Evolutionary conservation across 2,329 filamentous ascomycete species (phyloP), one percentile per base, ranked within the genome.

Genomic region (Phoma sp.): DNA sequence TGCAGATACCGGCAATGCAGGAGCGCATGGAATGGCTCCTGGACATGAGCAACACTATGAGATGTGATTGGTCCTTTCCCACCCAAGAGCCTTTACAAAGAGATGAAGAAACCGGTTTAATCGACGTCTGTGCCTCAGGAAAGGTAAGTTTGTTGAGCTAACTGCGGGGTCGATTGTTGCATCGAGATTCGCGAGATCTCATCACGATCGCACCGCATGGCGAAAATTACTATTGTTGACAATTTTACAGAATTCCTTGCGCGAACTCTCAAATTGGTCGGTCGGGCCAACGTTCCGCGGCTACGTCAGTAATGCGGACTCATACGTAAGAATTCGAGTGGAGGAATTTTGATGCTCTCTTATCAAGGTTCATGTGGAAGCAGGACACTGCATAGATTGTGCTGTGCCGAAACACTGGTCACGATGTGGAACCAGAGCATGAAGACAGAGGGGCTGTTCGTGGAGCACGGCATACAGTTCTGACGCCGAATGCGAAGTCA

Each of bases 1-100:
- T 64, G 10, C 63, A 67, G 40, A 60, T 67, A 24, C 63, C 65
- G 0, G 54, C 59, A 7, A 67, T 67, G 65, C 65, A 67, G 29
- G 57, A 65, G 48, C 58, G 53, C 5, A 66, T 67, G 63, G 60
- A 64, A 41, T 67, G 62, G 58, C 45, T 67, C 14, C 52, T 65
- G 58, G 65, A 67, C 22, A 60, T 66, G 60, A 57, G 58, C 25
- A 44, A 57, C 1, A 60, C 38, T 5, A 38, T 62, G 18, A 55
- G 52, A 11, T 67, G 65, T 14, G 62, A 65, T 14, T 67, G 65
- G 65, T 47, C 42, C 0, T 64, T 59, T 13, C 13, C 52, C 4
- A 44, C 24, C 2, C 42, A 55, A 14, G 59, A 66, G 33, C 57
- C 63, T 5, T 37, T 62, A 0, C 14, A 32, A 2, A 53, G 27